Evolutionary conservation across 2,329 filamentous ascomycete genomes (phyloP).

Genomic region (Aureobasidium vineae): DNA sequence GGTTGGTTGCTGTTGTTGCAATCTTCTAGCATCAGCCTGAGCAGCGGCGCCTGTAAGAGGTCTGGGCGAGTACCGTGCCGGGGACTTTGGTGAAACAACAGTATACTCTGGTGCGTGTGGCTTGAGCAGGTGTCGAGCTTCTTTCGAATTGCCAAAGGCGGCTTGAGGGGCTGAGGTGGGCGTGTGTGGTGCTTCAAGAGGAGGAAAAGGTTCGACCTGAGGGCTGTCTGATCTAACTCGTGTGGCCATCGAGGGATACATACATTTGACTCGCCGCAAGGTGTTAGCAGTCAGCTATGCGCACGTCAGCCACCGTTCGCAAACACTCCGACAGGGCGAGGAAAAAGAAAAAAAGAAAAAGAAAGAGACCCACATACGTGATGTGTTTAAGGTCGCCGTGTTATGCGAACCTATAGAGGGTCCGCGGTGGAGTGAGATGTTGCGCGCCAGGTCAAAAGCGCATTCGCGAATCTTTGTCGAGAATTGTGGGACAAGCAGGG

Average conservation of each 20-base stretch:
- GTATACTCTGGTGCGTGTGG: constrained; percentile 31
- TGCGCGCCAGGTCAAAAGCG: constrained; percentile 9
- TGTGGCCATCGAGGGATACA: constrained; percentile 43
- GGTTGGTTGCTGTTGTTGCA: constrained; percentile 39
- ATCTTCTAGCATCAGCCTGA: constrained; percentile 49
- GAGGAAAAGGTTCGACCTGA: constrained; percentile 42
- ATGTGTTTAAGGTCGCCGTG: not conserved
- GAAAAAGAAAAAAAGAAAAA: not conserved
- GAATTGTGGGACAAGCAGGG: not conserved
- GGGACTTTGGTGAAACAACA: constrained; percentile 34
- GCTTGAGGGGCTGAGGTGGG: constrained; percentile 37
- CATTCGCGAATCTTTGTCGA: constrained; percentile 14
- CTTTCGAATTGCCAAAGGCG: constrained; percentile 30
- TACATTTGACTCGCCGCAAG: constrained; percentile 25
- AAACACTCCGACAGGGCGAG: not conserved
- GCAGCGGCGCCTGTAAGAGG: constrained; percentile 51
- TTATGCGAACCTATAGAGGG: constrained; percentile 15
- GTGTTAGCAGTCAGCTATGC: constrained; percentile 26
- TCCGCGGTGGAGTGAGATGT: not conserved
- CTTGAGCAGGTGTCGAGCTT: constrained; percentile 32
- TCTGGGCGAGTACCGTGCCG: constrained; percentile 43
- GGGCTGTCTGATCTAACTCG: constrained; percentile 47
- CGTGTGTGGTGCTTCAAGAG: constrained; percentile 43
- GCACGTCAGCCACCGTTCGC: constrained; percentile 1
- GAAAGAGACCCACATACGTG: constrained; percentile 8